phyloP scores from a whole-genome alignment of 2,329 filamentous ascomycete species.

The Aspergillus brunneoviolaceus region DNA sequence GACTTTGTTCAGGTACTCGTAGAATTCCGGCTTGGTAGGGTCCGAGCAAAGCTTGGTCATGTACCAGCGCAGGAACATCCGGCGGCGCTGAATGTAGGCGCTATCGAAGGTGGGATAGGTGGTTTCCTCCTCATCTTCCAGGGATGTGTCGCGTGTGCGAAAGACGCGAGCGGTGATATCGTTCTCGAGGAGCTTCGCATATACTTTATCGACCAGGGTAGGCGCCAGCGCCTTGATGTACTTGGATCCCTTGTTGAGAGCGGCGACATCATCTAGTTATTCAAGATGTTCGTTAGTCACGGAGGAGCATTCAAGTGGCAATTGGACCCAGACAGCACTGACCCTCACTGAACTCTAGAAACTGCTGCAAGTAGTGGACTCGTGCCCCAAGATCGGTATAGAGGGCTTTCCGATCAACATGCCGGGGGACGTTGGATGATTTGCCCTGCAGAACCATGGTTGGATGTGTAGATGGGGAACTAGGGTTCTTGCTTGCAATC shows the following conservation, averaged over 20 bases:
- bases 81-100: slow-evolving; percentile 72
- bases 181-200: slow-evolving; percentile 75
- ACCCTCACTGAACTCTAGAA: slow-evolving; percentile 73
- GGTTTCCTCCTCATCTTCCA: slow-evolving; percentile 63
- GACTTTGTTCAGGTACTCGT: slow-evolving; percentile 81
- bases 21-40: slow-evolving; percentile 72
- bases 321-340: slow-evolving; percentile 27
- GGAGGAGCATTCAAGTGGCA: no score
- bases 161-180: slow-evolving; percentile 81
- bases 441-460: background rate
- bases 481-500: background rate
- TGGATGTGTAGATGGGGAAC: background rate
- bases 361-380: slow-evolving; percentile 71
- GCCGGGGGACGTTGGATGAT: slow-evolving; percentile 27
- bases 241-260: slow-evolving; percentile 66
- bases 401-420: slow-evolving; percentile 68
- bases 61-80: slow-evolving; percentile 74
- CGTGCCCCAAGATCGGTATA: slow-evolving; percentile 69
- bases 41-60: slow-evolving; percentile 73
- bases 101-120: slow-evolving; percentile 65
- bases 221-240: slow-evolving; percentile 80
- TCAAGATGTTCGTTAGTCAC: background rate
- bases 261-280: slow-evolving; percentile 71
- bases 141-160: slow-evolving; percentile 59
- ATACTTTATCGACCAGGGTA: slow-evolving; percentile 79